Base-by-base conservation (phyloP, 345 rosid genomes). In the Pistacia vera region DNA sequence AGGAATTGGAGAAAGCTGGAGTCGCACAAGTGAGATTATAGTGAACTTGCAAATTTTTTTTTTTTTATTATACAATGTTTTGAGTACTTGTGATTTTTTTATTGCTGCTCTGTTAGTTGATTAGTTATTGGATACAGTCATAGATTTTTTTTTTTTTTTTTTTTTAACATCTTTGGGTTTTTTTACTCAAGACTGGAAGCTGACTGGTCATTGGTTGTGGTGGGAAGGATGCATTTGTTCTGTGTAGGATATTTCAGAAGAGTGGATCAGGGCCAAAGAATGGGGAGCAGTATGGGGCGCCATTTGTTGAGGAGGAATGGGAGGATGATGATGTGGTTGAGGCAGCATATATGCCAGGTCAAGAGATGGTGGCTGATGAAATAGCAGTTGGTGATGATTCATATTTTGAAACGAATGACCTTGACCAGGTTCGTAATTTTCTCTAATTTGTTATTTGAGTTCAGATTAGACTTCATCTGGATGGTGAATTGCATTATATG, bases 201-300 rank as follows among this genome's bases (percentile, higher is more conserved):
- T 77, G 60, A 55, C 69, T 58, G 51, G 35, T 73, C 75, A 41
- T 71, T 65, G 63, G 72, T 63, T 80, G 60, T 72, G 61, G 82
- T 75, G 74, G 81, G 75, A 67, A 96, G 99, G 98, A 89, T 82
- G 87, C 92, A 0, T 92, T 83, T 86, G 99, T 96, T 71, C 81
- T 95, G 48, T 93, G 97, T 81, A 90, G 97, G 90, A 88, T 95
- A 63, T 93, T 95, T 69, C 96, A 90, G 74, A 95, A 95, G 87
- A 95, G 99, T 71, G 99, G 99, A 46, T 74, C 99, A 5, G 99
- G 99, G 60, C 99, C 99, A 0, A 96, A 92, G 85, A 96, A 90
- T 55, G 99, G 99, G 35, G 99, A 96, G 82, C 90, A 93, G 80
- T 93, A 95, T 72, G 99, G 99, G 44, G 99, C 99, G 20, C 99